Evolutionary conservation across 1,139 yeast genomes (phyloP), one percentile per base, ranked within the genome.

Genomic region (Protomyces inouyei): DNA sequence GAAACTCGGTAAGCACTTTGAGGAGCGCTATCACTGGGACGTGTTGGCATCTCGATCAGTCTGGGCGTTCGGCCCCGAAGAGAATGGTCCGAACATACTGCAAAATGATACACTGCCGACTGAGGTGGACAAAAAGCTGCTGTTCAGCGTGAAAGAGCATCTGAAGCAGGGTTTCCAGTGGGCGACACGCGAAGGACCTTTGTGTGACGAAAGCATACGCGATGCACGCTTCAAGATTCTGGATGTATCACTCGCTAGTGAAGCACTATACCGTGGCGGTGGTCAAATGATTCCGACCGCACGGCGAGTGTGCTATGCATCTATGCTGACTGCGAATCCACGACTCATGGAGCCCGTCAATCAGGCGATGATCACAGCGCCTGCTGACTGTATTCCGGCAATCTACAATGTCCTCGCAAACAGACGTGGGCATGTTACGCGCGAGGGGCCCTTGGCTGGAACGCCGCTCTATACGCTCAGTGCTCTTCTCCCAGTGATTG

Each of bases 141-240:
- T 90, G 25, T 69, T 72, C 2, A 67, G 78, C 0, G 78, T 82
- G 28, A 85, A 83, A 67, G 84, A 82, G 3, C 77, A 84, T 0
- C 79, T 93, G 0, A 76, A 79, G 4, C 85, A 85, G 69, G 98
- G 98, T 0, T 93, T 92, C 75, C 82, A 82, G 70, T 89, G 97
- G 95, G 86, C 88, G 9, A 80, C 83, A 0, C 79, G 84, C 65
- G 97, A 90, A 71, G 98, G 98, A 0, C 98, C 98, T 0, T 76
- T 95, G 35, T 85, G 96, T 68, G 96, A 88, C 67, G 97, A 91
- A 72, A 87, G 89, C 0, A 80, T 95, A 2, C 78, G 89, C 65
- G 82, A 85, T 65, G 84, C 87, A 3, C 85, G 83, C 69, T 90
- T 93, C 75, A 84, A 84, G 66, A 80, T 95, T 46, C 79, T 90